Base-by-base conservation (phyloP, 306 rosid genomes). In the Vachellia collinsii region DNA sequence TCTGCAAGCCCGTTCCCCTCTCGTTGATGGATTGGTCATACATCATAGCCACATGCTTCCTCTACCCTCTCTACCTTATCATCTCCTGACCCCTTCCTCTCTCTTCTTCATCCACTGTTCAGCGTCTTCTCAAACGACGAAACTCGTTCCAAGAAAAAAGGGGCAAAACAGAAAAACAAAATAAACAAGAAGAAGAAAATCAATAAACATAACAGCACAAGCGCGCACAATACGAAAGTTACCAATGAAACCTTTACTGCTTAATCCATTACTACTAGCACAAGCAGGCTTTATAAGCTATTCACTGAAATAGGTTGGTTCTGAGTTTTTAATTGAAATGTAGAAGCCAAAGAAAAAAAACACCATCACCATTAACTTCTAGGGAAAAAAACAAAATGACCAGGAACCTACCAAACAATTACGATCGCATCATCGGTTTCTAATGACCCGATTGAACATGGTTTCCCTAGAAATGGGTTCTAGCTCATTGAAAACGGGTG, bases 361-460 rank as follows among this genome's bases (percentile, higher is more conserved):
- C 38, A 1, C 5, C 44, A 34, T 29, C 0, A 44, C 10, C 34
- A 23, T 29, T 71, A 39, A 44, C 7, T 47, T 47, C 4, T 8
- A 0, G 46, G 10, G 11, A 42, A 42, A 48, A 36, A 66, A 19
- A 3, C n/a, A 7, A 25, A 22, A 19, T 13, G 14, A 34, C 4
- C 37, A 51, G 17, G 64, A 51, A 59, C 82, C 8, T 63, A 90
- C 93, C 91, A 90, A 62, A 88, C 79, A 44, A 90, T 37, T 44
- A 90, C 64, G 42, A 85, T 76, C 12, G 80, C 63, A 29, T 84
- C 85, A 20, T 79, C 72, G 70, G 77, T 84, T 84, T n/a, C 76
- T 79, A 65, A 86, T 70, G 34, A 83, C 84, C 82, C 78, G 78
- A 68, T 90, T 90, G 59, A 90, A 88, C 20, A 86, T 82, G 83